Base-by-base conservation (phyloP, 2,329 filamentous ascomycete species). In the Diaporthe eres region DNA sequence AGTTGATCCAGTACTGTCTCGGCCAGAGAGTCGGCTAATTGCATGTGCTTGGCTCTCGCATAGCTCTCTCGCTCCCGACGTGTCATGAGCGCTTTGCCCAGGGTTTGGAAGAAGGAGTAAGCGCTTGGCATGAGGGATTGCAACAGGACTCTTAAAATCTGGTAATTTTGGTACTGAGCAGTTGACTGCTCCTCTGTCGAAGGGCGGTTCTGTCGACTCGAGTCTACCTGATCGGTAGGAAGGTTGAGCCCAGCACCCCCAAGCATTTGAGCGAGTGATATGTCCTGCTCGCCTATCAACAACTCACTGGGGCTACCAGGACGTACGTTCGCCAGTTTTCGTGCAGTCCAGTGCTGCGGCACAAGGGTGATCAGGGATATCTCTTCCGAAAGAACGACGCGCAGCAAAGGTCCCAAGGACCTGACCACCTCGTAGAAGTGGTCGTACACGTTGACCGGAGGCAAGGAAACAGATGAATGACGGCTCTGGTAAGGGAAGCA, bases 321-420 rank as follows among this genome's bases (percentile, higher is more conserved):
- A 34, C 72, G 75, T 28, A 70, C 17, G n/a, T 63, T 76, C n/a
- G 76, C 77, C 82, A 78, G 75, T 84, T 78, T 85, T 78, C 81
- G 81, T 58, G 82, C 80, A 17, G 86, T 86, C 92, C 93, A 94
- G 75, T 92, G 87, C 51, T 92, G 89, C 1, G 96, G 95, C 67
- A 98, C 93, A 71, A 90, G 88, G 70, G 91, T 92, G 78, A 94
- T 90, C 60, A 98, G 87, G 0, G 93, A 87, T 49, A 96, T 94
- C 78, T 97, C 94, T 83, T 99, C 96, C 83, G 93, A 93, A n/a
- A 98, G 89, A 76, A 95, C 94, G 71, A 93, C 93, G 57, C 94
- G 91, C 78, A 98, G 90, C 22, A 99, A 86, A 34, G 92, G 92
- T 4, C 95, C 95, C 47, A 98, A 89, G 37, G 92, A 92, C 77